These are phyloP conservation scores for Inosperma sp. DNA, from an alignment of 768 basidiomycete genomes.

Conservation along the genomic window DNA sequence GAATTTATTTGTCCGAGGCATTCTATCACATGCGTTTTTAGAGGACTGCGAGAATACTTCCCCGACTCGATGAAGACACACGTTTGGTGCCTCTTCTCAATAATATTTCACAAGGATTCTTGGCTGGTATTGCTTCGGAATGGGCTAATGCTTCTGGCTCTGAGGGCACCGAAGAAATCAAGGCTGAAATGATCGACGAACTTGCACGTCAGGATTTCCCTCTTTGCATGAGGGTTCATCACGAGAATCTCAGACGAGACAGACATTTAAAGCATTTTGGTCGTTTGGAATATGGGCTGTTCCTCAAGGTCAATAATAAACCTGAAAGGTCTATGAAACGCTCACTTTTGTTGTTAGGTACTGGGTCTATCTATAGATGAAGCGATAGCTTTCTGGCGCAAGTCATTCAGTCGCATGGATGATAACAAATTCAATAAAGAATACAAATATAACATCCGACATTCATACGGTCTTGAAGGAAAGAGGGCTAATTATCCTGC, in stretches of 20 bases:
- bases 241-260: slow-evolving; percentile 70
- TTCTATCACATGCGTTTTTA: slow-evolving; percentile 27
- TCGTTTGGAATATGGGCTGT: slow-evolving; percentile 85
- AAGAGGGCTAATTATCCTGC: slow-evolving; percentile 93
- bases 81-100: slow-evolving; percentile 84
- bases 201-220: slow-evolving; percentile 88
- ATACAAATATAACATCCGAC: slow-evolving; percentile 95
- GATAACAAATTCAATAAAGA: slow-evolving; percentile 99
- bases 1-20: background rate
- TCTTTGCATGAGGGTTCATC: slow-evolving; percentile 89
- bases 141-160: slow-evolving; percentile 57
- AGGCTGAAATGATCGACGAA: slow-evolving; percentile 91
- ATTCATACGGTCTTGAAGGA: slow-evolving; percentile 91
- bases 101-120: slow-evolving; percentile 91
- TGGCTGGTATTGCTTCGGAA: slow-evolving; percentile 84
- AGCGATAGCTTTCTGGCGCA: slow-evolving; percentile 89
- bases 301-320: slow-evolving; percentile 70
- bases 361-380: slow-evolving; percentile 93
- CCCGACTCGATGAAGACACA: slow-evolving; percentile 91
- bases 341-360: slow-evolving; percentile 64
- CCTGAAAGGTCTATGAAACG: background rate
- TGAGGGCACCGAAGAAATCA: slow-evolving; percentile 61
- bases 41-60: slow-evolving; percentile 82
- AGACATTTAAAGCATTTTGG: slow-evolving; percentile 92
- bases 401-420: slow-evolving; percentile 71